Evolutionary conservation across 1,284 basidiomycete species (phyloP), one percentile per base, ranked within the genome.

Genomic region (Tausonia pullulans): DNA sequence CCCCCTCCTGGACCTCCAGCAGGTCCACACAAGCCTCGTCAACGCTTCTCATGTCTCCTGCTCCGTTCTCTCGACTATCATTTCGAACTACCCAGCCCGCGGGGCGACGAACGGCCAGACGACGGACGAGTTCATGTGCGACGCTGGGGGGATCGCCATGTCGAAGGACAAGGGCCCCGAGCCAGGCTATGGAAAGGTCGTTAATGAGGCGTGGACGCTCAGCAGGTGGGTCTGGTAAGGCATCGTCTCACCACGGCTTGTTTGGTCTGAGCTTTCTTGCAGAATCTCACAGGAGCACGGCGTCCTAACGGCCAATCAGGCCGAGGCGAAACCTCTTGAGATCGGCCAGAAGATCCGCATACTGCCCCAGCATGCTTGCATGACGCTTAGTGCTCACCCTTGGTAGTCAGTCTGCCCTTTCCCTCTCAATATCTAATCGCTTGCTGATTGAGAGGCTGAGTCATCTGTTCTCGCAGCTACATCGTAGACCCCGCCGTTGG

Each of bases 1-100:
- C 72, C 85, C 88, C 3, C 81, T 91, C 75, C 79, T 87, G 62
- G 90, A 93, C 74, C 79, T 91, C 54, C 90, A 93, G 74, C 90
- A 93, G 73, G 78, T 86, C 66, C 81, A 87, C 67, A 93, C 90
- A 0, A 79, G 79, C 5, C 75, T 91, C 62, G 81, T 90, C 53
- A 75, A 81, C 13, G 74, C 76, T 27, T 74, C 78, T 3, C 77
- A 80, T 48, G 83, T 91, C 66, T 81, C 89, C 2, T 83, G 90
- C 67, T 78, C 79, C 41, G 85, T 92, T 0, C 78, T 87, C 49
- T 80, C 85, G 0, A 87, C 83, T 0, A 85, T 93, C 3, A 79
- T 90, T 57, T 88, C 87, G 11, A 81, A 83, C 68, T 93, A 93
- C 73, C 84, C 87, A 1, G 82, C 81, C 11, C 80, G 88, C 66